Evolutionary conservation across 768 basidiomycete genomes (phyloP).

Genomic region (Erythrobasidium yunnanense): DNA sequence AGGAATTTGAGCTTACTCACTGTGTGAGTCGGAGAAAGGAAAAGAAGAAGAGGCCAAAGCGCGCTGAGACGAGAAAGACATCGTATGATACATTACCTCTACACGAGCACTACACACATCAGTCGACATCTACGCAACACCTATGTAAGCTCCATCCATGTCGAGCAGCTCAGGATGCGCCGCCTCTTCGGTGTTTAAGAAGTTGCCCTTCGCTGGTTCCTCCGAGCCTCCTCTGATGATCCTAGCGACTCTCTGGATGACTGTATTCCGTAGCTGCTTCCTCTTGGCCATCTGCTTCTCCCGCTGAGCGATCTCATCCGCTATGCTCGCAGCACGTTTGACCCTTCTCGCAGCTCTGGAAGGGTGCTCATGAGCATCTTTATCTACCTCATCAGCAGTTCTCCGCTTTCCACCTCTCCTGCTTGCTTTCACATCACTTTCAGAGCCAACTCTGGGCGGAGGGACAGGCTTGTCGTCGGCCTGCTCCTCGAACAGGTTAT

Average conservation of each 20-base stretch:
- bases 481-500: background rate
- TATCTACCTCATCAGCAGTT: constrained; percentile 1
- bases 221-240: background rate
- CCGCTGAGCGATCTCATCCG: background rate
- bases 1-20: too few relatives aligned
- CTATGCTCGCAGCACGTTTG: background rate
- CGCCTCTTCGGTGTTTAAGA: constrained; percentile 8
- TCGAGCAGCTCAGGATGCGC: constrained; percentile 19
- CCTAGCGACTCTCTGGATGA: constrained; percentile 2
- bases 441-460: background rate
- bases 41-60: too few relatives aligned
- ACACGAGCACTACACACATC: too few relatives aligned
- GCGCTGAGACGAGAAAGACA: too few relatives aligned
- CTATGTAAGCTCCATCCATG: constrained; percentile 3
- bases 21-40: too few relatives aligned
- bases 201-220: background rate
- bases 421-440: background rate
- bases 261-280: background rate
- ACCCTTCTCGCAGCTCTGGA: constrained; percentile 1
- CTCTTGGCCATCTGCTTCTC: background rate
- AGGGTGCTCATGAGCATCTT: constrained; percentile 12
- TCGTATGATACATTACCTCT: too few relatives aligned
- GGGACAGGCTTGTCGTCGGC: background rate
- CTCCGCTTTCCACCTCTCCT: constrained; percentile 4
- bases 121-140: too few relatives aligned